Conservation (phyloP, 2,329 filamentous ascomycete species). For the Diaporthe citriasiana region DNA sequence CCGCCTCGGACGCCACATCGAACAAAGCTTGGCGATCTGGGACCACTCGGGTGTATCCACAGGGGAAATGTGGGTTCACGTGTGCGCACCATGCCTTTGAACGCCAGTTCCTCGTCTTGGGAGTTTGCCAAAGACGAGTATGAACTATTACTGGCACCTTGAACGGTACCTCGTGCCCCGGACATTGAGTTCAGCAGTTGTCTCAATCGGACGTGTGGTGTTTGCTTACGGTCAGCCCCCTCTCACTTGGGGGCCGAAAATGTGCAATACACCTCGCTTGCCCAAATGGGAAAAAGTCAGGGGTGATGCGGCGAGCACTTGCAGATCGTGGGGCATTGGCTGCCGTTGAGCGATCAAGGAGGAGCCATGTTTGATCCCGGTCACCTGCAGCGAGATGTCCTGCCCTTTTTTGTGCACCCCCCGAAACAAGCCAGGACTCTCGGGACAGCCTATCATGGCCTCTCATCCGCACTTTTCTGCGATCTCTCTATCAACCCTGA, state of each 20-base stretch:
- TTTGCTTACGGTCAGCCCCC: constrained; percentile 6
- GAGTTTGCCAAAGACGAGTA: neutral
- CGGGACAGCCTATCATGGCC: constrained; percentile 50
- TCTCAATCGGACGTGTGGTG: constrained; percentile 3
- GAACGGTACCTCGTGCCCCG: neutral
- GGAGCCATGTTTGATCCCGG: constrained; percentile 30
- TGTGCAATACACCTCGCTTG: constrained; percentile 33
- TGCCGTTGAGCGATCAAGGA: constrained; percentile 35
- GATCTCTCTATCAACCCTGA: constrained; percentile 45
- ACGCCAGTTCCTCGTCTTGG: neutral
- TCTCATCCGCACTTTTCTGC: constrained; percentile 41
- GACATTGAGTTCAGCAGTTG: neutral
- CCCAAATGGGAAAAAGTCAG: constrained; percentile 43
- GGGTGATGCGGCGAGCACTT: constrained; percentile 41
- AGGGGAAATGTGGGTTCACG: neutral
- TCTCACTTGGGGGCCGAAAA: constrained; percentile 1
- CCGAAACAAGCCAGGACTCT: constrained; percentile 52
- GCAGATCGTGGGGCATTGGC: constrained; percentile 39
- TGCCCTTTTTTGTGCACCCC: constrained; percentile 47
- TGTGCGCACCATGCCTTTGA: neutral
- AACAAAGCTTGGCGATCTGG: constrained; percentile 34
- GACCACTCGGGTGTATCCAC: constrained; percentile 4
- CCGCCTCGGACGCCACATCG: constrained; percentile 31
- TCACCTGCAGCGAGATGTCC: constrained; percentile 44
- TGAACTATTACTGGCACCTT: neutral